These are phyloP conservation scores for Zalaria sp. DNA, from an alignment of 2,329 filamentous ascomycete genomes.

Conservation along the genomic window DNA sequence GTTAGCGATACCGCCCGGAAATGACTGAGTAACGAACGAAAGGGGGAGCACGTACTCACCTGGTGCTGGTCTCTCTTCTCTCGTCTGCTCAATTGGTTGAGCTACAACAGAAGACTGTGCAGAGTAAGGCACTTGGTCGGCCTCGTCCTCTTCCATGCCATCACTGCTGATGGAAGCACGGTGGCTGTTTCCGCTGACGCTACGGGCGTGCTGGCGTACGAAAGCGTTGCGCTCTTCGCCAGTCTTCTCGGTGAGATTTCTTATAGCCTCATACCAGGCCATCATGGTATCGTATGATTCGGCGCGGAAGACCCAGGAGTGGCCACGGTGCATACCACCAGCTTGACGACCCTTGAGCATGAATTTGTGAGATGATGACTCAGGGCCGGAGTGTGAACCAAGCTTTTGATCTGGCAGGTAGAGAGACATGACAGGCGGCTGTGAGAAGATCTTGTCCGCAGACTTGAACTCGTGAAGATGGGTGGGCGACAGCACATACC, in stretches of 20 bases:
- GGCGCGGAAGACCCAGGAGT: conserved; percentile 54
- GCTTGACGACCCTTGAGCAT: conserved; percentile 94
- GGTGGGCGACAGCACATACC: conserved; percentile 83
- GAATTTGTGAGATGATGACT: conserved; percentile 88
- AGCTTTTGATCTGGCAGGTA: conserved; percentile 92
- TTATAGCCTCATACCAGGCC: conserved; percentile 91
- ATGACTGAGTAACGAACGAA: conserved; percentile 9
- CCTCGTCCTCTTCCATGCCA: conserved; percentile 63
- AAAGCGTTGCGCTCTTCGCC: conserved; percentile 81
- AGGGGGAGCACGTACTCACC: conserved; percentile 43
- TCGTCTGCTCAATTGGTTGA: conserved; percentile 22
- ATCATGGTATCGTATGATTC: conserved; percentile 84
- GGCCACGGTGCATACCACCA: conserved; percentile 73
- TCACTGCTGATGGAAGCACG: conserved; percentile 53
- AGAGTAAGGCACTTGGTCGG: conserved; percentile 50
- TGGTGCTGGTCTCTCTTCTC: conserved; percentile 61
- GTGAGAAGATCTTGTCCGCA: conserved; percentile 70
- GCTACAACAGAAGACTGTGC: conserved; percentile 29
- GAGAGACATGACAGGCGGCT: conserved; percentile 89
- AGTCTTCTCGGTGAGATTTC: conserved; percentile 73
- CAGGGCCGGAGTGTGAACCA: conserved; percentile 72
- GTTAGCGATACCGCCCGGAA: background rate
- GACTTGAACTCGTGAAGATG: conserved; percentile 98
- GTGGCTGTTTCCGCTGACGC: conserved; percentile 50
- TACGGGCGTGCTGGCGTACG: conserved; percentile 68